phyloP scores from a whole-genome alignment of 495 filamentous ascomycete genomes.

The Coniosporium apollinis region DNA sequence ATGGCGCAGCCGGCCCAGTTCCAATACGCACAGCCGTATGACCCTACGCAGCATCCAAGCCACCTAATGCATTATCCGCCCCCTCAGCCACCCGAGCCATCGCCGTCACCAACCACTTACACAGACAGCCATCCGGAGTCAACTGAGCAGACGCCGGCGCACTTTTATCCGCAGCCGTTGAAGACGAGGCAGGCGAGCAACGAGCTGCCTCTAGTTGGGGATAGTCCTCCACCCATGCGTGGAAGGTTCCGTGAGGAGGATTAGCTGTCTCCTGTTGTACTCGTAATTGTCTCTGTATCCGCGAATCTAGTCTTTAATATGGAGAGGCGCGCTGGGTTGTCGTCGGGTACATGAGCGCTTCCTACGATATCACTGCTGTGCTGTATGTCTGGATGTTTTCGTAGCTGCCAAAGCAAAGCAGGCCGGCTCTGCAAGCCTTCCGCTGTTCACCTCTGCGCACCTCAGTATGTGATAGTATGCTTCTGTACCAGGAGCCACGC shows the following conservation, averaged over 20 bases:
- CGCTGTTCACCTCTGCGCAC: no score
- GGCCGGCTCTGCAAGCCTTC: neutral
- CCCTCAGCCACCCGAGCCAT: neutral
- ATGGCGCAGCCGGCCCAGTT: no score
- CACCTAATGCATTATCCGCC: conserved; percentile 2
- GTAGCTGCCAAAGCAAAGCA: neutral
- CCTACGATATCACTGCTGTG: no score
- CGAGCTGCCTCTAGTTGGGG: neutral
- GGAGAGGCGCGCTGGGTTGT: neutral
- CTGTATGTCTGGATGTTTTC: neutral
- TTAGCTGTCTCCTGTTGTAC: neutral
- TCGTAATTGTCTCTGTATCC: neutral
- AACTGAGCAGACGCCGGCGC: conserved; percentile 1
- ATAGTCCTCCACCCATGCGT: conserved; percentile 1
- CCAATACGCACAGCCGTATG: conserved; percentile 4
- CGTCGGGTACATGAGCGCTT: neutral
- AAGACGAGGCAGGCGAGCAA: neutral
- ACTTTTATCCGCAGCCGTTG: conserved; percentile 4
- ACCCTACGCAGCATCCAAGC: conserved; percentile 1
- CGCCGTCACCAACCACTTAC: neutral
- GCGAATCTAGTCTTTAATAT: no score
- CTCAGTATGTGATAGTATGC: no score
- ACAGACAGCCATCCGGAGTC: neutral
- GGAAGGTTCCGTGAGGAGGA: conserved; percentile 1
- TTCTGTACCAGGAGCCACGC: no score